Evolutionary conservation across 495 filamentous ascomycete species (phyloP), one percentile per base, ranked within the genome.

Genomic region (Aspergillus haitiensis): DNA sequence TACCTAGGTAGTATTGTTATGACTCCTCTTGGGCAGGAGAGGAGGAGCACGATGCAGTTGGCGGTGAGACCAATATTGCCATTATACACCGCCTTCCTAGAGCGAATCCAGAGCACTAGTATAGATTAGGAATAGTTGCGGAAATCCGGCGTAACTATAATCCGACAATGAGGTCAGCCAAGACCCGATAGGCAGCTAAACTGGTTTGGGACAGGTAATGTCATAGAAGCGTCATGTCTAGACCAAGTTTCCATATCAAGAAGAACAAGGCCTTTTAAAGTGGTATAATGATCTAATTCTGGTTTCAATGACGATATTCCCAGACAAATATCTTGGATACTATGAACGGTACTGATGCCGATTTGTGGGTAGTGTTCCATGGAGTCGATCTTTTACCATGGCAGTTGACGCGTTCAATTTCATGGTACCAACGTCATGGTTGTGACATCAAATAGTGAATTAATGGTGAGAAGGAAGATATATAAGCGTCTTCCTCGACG

Each of bases 211-310:
- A 40, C 44, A 7, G 31, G 15, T 32, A 48, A n/a, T 12, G 36
- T 60, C 56, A 64, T 64, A 18, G 39, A 15, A 57, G 60, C 56
- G 61, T 62, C 60, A 62, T 62, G 10, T 40, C 18, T 39, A 37
- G 51, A 39, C 13, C 51, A 15, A 39, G 33, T 21, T 33, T 52
- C n/a, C 21, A 37, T 36, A 40, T 27, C 52, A 18, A 42, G 35
- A 55, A 42, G 36, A 32, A 51, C 3, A 33, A 34, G 15, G 37
- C 7, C 37, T 8, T 15, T 21, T 16, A 15, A 31, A 11, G 52
- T 27, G 21, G 21, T 1, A 40, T n/a, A 27, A 21, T 40, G 15
- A n/a, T 13, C 7, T 16, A 13, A 54, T 42, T 21, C 27, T 27
- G n/a, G 35, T 10, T 27, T 15, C 13, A 16, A 52, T 53, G 46